Percentiles rank a stretch among this genome's conserved stretches.
These are phyloP conservation scores for Fusarium falciforme DNA, from an alignment of 2,329 filamentous ascomycete genomes.

Conservation along the genomic window DNA sequence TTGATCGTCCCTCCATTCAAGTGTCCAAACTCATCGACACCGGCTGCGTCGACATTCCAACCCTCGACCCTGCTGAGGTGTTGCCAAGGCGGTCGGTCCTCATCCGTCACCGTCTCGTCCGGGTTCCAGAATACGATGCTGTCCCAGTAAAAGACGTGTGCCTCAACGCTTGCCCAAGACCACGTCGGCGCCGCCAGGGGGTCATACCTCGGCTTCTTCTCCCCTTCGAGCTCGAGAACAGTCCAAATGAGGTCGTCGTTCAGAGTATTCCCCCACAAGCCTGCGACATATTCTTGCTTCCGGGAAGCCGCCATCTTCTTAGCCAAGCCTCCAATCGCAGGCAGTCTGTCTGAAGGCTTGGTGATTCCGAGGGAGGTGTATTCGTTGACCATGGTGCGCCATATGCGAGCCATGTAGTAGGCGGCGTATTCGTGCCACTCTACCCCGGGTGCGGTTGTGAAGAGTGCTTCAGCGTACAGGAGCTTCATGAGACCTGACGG, in stretches of 20 bases:
- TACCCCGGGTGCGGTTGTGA: background rate
- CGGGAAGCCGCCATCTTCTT: background rate
- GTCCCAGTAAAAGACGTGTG: constrained; percentile 6
- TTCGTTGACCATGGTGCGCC: constrained; percentile 11
- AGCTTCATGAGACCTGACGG: constrained; percentile 4
- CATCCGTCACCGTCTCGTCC: background rate
- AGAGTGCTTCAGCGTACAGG: background rate
- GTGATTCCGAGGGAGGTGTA: constrained; percentile 7
- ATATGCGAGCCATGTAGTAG: constrained; percentile 4
- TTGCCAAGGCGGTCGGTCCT: constrained; percentile 6
- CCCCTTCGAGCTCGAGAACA: background rate
- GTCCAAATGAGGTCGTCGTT: constrained; percentile 16
- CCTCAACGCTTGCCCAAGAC: constrained; percentile 10
- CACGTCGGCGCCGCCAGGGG: constrained; percentile 1
- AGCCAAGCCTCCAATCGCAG: constrained; percentile 7
- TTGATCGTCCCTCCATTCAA: background rate
- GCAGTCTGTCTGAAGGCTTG: constrained; percentile 5
- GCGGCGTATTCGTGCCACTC: constrained; percentile 8
- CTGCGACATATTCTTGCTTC: constrained; percentile 6
- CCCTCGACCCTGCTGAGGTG: constrained; percentile 1
- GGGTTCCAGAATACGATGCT: constrained; percentile 2
- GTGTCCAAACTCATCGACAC: constrained; percentile 9
- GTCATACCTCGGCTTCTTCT: background rate
- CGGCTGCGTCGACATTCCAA: constrained; percentile 1
- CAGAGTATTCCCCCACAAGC: constrained; percentile 5